Percentiles rank a stretch among this genome's conserved stretches.
Evolutionary conservation across 164 flowering plant species (phyloP).

Genomic region (Magnolia changhungtana): DNA sequence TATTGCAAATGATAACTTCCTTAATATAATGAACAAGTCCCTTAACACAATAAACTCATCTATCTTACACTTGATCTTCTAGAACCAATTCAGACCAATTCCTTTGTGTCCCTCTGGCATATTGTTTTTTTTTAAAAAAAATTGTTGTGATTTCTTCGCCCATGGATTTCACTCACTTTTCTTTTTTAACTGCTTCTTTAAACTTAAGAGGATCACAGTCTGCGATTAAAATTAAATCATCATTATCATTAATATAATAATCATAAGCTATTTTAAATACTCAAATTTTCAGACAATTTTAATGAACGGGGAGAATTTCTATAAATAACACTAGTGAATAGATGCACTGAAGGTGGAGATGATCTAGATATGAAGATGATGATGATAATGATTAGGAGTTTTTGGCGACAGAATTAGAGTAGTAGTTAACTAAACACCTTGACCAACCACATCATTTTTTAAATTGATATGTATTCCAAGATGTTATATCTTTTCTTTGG

Average conservation of each 20-base stretch:
- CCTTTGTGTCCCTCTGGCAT: too few relatives aligned
- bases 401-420: neutral
- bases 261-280: neutral
- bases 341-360: too few relatives aligned
- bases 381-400: too few relatives aligned
- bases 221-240: neutral
- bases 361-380: too few relatives aligned
- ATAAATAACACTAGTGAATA: too few relatives aligned
- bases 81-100: too few relatives aligned
- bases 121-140: too few relatives aligned
- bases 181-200: neutral
- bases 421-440: neutral
- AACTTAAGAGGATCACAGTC: neutral
- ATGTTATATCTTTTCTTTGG: neutral
- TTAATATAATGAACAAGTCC: too few relatives aligned
- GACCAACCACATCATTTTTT: neutral
- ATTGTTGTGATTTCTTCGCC: too few relatives aligned
- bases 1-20: too few relatives aligned
- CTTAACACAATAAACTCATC: too few relatives aligned
- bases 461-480: neutral
- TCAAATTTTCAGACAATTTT: neutral
- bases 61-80: too few relatives aligned
- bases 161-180: neutral
- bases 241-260: neutral
- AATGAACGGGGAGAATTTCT: neutral